Evolutionary conservation across 169 alveolate species (phyloP).

Genomic region (Amoebophrya sp.): DNA sequence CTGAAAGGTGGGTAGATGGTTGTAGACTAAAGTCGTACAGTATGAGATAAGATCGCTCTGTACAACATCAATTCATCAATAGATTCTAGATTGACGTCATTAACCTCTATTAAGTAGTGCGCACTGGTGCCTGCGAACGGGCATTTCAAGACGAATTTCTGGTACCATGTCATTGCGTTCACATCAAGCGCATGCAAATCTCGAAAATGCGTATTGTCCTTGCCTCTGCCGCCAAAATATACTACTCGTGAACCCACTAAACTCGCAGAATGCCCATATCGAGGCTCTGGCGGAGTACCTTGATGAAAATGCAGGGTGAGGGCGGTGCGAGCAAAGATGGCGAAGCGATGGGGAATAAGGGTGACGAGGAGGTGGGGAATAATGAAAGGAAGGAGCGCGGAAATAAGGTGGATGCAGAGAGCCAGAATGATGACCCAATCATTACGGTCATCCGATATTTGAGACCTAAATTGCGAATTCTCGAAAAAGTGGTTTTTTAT

Average conservation of each 20-base stretch:
- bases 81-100: background rate
- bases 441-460: background rate
- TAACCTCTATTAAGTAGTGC: background rate
- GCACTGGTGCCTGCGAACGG: background rate
- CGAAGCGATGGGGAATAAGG: too few relatives aligned
- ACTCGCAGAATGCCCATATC: conserved; percentile 77
- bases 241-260: conserved; percentile 75
- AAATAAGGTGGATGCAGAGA: background rate
- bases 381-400: too few relatives aligned
- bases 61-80: conserved; percentile 28
- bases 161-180: conserved; percentile 67
- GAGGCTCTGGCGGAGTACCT: conserved; percentile 79
- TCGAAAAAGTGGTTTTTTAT: too few relatives aligned
- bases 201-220: conserved; percentile 58
- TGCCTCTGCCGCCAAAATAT: conserved; percentile 81
- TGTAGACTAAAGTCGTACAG: too few relatives aligned
- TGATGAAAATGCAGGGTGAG: too few relatives aligned
- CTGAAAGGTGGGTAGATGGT: too few relatives aligned
- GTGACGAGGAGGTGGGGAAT: too few relatives aligned
- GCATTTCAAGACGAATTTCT: background rate
- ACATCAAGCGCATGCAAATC: conserved; percentile 77
- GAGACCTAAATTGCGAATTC: background rate
- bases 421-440: background rate
- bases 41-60: conserved; percentile 51
- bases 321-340: too few relatives aligned